Conservation (phyloP, 805 yeast species). For the Millerozyma miso region DNA sequence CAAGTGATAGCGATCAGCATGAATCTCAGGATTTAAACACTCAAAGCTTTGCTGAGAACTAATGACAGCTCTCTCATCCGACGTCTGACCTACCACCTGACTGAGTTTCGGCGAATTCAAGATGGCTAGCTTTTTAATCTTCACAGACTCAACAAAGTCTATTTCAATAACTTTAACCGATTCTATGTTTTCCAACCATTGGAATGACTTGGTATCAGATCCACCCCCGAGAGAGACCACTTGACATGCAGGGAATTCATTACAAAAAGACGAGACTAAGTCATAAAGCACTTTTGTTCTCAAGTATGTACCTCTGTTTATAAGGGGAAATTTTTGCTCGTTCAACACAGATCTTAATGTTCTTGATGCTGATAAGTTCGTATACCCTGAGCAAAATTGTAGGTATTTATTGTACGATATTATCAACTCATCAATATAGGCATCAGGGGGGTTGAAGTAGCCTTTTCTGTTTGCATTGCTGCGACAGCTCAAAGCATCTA, state of each 20-base stretch:
- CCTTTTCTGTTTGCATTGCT: conserved; percentile 45
- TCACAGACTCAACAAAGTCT: conserved; percentile 56
- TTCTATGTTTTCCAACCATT: conserved; percentile 31
- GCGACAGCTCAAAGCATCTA: conserved; percentile 68
- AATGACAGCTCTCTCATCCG: conserved; percentile 4
- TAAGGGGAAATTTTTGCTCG: conserved; percentile 54
- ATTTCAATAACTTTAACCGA: conserved; percentile 50
- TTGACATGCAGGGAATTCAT: conserved; percentile 33
- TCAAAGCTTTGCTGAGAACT: conserved; percentile 21
- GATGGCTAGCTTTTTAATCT: conserved; percentile 50
- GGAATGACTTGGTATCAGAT: conserved; percentile 67
- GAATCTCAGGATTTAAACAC: conserved; percentile 23
- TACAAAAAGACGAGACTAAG: conserved; percentile 41
- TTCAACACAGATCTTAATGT: conserved; percentile 35
- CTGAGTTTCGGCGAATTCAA: conserved; percentile 23
- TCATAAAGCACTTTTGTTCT: conserved; percentile 52
- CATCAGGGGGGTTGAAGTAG: conserved; percentile 43
- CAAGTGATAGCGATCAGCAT: conserved; percentile 45
- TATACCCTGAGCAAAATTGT: conserved; percentile 36
- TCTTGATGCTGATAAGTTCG: conserved; percentile 36
- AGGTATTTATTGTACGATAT: conserved; percentile 34
- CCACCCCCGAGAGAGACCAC: conserved; percentile 78
- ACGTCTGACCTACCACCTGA: conserved; percentile 16
- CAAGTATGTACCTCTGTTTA: conserved; percentile 67
- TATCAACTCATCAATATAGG: conserved; percentile 28